These are phyloP conservation scores for Fagus crenata DNA, from an alignment of 306 rosid genomes.

Conservation along the genomic window DNA sequence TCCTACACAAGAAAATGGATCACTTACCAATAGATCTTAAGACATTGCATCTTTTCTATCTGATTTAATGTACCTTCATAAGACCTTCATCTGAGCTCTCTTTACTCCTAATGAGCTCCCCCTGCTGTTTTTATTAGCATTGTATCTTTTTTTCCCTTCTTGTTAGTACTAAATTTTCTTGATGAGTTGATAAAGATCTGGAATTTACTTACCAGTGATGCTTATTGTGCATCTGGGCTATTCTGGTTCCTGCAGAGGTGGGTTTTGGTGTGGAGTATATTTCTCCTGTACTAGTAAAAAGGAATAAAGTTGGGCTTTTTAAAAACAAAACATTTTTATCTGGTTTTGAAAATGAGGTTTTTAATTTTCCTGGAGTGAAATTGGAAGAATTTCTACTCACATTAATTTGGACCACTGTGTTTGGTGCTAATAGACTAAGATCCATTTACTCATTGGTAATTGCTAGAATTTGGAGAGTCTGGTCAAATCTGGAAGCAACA, in stretches of 20 bases:
- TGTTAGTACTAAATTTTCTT: neutral
- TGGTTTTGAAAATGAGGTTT: conserved; percentile 6
- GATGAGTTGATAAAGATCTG: conserved; percentile 47
- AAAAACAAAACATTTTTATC: too few species aligned
- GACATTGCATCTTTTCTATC: conserved; percentile 29
- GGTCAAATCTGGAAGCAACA: conserved; percentile 18
- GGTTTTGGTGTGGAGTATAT: too few species aligned
- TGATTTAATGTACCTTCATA: conserved; percentile 8
- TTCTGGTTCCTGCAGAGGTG: too few species aligned
- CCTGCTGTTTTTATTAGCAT: neutral
- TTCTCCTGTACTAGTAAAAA: too few species aligned
- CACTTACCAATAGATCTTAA: conserved; percentile 9
- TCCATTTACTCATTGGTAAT: conserved; percentile 24
- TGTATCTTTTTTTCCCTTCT: neutral
- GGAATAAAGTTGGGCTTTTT: too few species aligned
- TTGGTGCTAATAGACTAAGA: conserved; percentile 25
- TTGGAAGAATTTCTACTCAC: conserved; percentile 2
- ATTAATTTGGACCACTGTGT: conserved; percentile 16
- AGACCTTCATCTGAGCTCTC: conserved; percentile 32
- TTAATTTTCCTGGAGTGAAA: conserved; percentile 13
- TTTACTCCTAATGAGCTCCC: neutral
- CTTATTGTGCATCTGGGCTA: neutral
- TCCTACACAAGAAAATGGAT: neutral
- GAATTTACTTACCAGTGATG: conserved; percentile 21
- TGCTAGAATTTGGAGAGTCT: conserved; percentile 69